Evolutionary conservation across 78 protist species (phyloP).

Genomic region (Pelomyxa schiedti): DNA sequence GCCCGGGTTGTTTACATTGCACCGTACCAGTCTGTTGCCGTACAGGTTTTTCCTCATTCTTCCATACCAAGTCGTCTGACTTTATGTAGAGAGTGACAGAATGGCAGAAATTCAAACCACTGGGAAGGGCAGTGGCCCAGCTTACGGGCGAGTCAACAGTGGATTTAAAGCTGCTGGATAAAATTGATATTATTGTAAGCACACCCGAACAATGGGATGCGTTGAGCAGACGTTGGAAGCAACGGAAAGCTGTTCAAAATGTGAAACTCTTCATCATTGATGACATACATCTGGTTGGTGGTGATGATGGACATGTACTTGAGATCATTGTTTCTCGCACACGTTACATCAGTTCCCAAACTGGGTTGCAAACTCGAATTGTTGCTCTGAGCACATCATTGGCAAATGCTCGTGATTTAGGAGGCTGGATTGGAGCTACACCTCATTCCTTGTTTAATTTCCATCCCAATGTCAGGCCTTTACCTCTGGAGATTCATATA

Average conservation of each 20-base stretch:
- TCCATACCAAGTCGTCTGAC: background rate
- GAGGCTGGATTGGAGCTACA: slow-evolving; percentile 63
- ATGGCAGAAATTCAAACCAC: background rate
- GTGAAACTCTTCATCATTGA: slow-evolving; percentile 77
- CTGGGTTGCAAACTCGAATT: slow-evolving; percentile 50
- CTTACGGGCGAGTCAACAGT: slow-evolving; percentile 55
- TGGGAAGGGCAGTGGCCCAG: slow-evolving; percentile 31
- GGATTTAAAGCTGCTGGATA: slow-evolving; percentile 26
- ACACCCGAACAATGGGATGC: slow-evolving; percentile 89
- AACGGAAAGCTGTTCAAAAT: slow-evolving; percentile 47
- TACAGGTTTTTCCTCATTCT: background rate
- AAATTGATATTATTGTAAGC: background rate
- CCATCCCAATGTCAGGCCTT: slow-evolving; percentile 93
- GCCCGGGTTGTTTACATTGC: slow-evolving; percentile 47
- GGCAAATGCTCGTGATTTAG: slow-evolving; percentile 79
- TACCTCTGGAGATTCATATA: slow-evolving; percentile 79
- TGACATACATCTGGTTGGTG: slow-evolving; percentile 87
- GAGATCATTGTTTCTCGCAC: slow-evolving; percentile 75
- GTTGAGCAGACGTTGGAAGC: slow-evolving; percentile 83
- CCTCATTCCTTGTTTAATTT: slow-evolving; percentile 65
- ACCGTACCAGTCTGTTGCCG: slow-evolving; percentile 11
- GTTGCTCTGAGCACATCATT: slow-evolving; percentile 70
- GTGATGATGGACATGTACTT: slow-evolving; percentile 69
- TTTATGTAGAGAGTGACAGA: no score
- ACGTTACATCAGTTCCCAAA: slow-evolving; percentile 73